A percentile compares a stretch with the other conserved stretches of the same genome.
Conservation (phyloP, 352 stramenopile species). For the Blastocystis hominis region DNA sequence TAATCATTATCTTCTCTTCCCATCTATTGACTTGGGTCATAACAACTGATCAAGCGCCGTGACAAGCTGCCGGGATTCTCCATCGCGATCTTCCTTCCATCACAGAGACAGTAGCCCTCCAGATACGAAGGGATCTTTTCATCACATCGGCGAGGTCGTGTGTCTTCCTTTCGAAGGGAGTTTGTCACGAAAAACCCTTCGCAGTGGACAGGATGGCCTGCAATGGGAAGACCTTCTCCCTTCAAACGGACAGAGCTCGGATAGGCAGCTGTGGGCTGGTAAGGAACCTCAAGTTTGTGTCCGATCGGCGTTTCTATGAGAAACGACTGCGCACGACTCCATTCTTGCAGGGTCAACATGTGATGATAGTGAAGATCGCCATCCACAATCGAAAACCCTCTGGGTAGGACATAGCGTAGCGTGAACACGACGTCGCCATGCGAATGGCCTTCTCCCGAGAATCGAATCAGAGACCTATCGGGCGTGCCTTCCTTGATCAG, state of each 20-base stretch:
- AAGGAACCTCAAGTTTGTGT: neutral
- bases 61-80: neutral
- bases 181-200: neutral
- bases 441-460: neutral
- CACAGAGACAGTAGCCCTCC: constrained; percentile 10
- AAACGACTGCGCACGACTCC: neutral
- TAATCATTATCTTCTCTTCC: neutral
- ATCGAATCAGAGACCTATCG: neutral
- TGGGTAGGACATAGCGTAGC: neutral
- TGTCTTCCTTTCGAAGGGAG: neutral
- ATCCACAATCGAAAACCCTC: neutral
- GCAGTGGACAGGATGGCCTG: neutral
- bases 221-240: neutral
- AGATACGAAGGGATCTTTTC: constrained; percentile 1
- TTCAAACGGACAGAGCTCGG: neutral
- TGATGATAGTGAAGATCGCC: neutral
- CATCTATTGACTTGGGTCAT: neutral
- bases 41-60: neutral
- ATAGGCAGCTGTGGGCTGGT: neutral
- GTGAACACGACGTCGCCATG: neutral
- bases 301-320: neutral
- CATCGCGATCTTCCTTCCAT: neutral
- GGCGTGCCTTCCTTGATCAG: neutral
- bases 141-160: neutral
- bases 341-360: neutral